Base-by-base conservation (phyloP, 2,329 filamentous ascomycete species). In the Bisporella sp. region DNA sequence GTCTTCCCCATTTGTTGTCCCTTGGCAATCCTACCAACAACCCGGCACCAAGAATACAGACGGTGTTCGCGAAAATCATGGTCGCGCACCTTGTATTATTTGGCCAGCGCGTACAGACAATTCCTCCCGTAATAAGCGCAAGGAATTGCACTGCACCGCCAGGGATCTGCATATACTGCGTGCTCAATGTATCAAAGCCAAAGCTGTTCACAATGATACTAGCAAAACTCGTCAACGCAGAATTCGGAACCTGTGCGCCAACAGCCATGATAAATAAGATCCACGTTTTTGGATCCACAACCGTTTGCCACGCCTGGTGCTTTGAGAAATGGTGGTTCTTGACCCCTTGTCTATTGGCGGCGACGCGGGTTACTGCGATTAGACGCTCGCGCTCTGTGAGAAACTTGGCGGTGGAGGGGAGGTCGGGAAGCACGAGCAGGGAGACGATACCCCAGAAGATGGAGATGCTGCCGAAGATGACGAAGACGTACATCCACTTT, bases 361-460 rank as follows among this genome's bases (percentile, higher is more conserved):
- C 68, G 0, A 80, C 73, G 29, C 78, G 72, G 45, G 75, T 73
- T 9, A 78, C 69, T 4, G 77, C 77, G 12, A 82, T 71, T 2
- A 67, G 67, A 46, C 75, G 76, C 60, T 87, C 82, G 45, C 77
- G 72, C 0, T 69, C 62, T 4, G 68, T 74, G 35, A 89, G 72
- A 60, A 82, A 85, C 52, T 75, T 77, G 3, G 82, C 80, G 0
- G 76, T 81, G 21, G 79, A 73, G 0, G 82, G 81, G 2, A 75
- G 71, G 60, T 88, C 81, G 1, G 84, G 78, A 1, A 88, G 70
- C 40, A 79, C 62, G 55, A 79, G 73, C 65, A 77, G 75, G 11
- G 77, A 77, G 2, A 75, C 63, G 6, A 82, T 63, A 1, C 78
- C 73, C 81, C 82, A 69, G 53, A 67, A 52, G 45, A 72, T 65